A percentile compares a stretch with the other conserved stretches of the same genome.
Conservation (phyloP, 1,284 basidiomycete genomes). For the Boletellus deceptivus region DNA sequence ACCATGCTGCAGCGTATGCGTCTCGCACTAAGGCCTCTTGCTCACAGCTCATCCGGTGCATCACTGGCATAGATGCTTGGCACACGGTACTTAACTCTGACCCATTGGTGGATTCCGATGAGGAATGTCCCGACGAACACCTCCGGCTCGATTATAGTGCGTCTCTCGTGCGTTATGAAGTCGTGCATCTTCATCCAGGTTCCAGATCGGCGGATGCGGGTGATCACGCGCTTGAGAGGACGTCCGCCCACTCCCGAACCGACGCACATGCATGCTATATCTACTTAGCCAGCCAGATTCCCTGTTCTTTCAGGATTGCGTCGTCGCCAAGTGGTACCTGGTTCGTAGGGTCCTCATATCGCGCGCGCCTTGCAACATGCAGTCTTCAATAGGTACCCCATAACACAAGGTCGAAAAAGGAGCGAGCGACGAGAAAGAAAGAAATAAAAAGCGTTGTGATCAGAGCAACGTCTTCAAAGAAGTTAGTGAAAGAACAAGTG, state of each 20-base stretch:
- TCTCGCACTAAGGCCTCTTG: neutral
- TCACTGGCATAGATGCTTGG: conserved; percentile 57
- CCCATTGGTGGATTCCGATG: conserved; percentile 69
- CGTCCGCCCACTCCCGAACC: conserved; percentile 47
- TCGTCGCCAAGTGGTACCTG: neutral
- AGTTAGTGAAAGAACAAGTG: conserved; percentile 29
- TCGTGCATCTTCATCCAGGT: conserved; percentile 9
- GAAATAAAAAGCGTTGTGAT: conserved; percentile 9
- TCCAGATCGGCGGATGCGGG: conserved; percentile 53
- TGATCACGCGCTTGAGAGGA: conserved; percentile 55
- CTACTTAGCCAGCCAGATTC: conserved; percentile 10
- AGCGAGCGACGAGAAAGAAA: conserved; percentile 13
- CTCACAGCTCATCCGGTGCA: conserved; percentile 49
- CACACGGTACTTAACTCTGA: conserved; percentile 59
- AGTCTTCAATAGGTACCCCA: conserved; percentile 24
- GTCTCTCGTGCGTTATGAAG: conserved; percentile 20
- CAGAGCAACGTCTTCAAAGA: conserved; percentile 11
- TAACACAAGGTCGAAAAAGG: conserved; percentile 21
- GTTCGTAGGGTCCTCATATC: conserved; percentile 1
- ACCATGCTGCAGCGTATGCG: conserved; percentile 54
- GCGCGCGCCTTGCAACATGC: conserved; percentile 7
- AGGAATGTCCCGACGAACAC: conserved; percentile 63
- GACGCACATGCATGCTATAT: conserved; percentile 15
- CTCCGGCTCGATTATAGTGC: conserved; percentile 64
- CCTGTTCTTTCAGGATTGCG: neutral